Conservation (phyloP, 371 early-diverging fungal species). For the Circinella minor region DNA sequence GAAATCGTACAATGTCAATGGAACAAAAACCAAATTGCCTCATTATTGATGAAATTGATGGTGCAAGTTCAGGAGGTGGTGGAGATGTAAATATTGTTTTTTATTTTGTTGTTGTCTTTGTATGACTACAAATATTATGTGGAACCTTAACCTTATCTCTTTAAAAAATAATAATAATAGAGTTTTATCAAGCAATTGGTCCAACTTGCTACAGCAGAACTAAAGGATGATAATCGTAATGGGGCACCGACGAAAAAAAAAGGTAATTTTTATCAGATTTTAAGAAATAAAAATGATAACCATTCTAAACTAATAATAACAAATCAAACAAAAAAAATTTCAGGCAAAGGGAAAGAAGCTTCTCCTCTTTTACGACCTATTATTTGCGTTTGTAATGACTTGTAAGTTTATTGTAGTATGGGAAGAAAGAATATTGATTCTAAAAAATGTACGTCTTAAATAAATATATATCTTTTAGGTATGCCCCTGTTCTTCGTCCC, state of each 20-base stretch:
- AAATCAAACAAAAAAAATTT: neutral
- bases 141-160: neutral
- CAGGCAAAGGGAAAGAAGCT: conserved; percentile 30
- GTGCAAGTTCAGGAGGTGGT: conserved; percentile 77
- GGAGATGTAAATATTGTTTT: conserved; percentile 43
- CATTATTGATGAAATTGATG: conserved; percentile 98
- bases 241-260: conserved; percentile 23
- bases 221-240: conserved; percentile 33
- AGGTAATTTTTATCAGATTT: conserved; percentile 8
- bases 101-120: neutral
- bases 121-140: neutral
- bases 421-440: neutral
- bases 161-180: conserved; percentile 25
- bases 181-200: conserved; percentile 82
- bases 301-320: neutral
- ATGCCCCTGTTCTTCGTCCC: conserved; percentile 87
- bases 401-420: conserved; percentile 44
- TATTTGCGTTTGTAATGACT: conserved; percentile 98
- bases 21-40: conserved; percentile 79
- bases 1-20: conserved; percentile 28
- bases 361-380: conserved; percentile 86
- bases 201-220: conserved; percentile 40
- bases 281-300: neutral
- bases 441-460: neutral
- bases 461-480: conserved; percentile 44